phyloP scores from a whole-genome alignment of 179 eudicot species.

The Corrigiola litoralis region DNA sequence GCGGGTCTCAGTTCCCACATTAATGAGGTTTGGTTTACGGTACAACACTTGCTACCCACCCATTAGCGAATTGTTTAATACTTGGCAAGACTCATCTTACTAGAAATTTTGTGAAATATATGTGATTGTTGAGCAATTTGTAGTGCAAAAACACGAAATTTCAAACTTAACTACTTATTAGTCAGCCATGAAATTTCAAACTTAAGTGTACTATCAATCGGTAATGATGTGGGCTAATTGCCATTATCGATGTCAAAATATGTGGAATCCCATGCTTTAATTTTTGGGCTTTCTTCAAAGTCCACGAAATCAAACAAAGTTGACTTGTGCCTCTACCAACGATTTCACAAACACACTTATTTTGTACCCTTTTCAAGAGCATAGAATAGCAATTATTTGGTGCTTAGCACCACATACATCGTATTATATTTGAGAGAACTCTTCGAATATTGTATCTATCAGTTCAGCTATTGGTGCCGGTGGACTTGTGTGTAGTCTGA shows the following conservation, averaged over 20 bases:
- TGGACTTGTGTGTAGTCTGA: too few species aligned
- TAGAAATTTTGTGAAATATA: conserved; percentile 35
- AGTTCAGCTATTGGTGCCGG: too few species aligned
- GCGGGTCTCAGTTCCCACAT: conserved; percentile 10
- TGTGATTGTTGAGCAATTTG: conserved; percentile 33
- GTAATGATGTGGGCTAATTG: conserved; percentile 22
- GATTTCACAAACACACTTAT: conserved; percentile 10
- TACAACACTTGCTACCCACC: conserved; percentile 29
- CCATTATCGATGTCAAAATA: conserved; percentile 34
- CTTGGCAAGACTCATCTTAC: conserved; percentile 24
- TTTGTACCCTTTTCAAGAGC: not conserved
- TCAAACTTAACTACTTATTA: conserved; percentile 20
- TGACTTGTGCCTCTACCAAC: conserved; percentile 32
- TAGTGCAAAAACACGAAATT: conserved; percentile 27
- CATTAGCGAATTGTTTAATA: conserved; percentile 28
- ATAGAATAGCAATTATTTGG: too few species aligned
- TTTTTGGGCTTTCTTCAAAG: conserved; percentile 23
- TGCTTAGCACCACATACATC: too few species aligned
- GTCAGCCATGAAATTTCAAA: conserved; percentile 26
- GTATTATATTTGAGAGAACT: too few species aligned
- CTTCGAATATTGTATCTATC: too few species aligned
- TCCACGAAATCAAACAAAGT: conserved; percentile 36
- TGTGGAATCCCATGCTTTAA: conserved; percentile 53
- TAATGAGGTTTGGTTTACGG: conserved; percentile 14
- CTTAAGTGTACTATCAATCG: conserved; percentile 25